These are phyloP conservation scores for Thalassiosira hispida DNA, from an alignment of 352 stramenopile species.

Conservation along the genomic window DNA sequence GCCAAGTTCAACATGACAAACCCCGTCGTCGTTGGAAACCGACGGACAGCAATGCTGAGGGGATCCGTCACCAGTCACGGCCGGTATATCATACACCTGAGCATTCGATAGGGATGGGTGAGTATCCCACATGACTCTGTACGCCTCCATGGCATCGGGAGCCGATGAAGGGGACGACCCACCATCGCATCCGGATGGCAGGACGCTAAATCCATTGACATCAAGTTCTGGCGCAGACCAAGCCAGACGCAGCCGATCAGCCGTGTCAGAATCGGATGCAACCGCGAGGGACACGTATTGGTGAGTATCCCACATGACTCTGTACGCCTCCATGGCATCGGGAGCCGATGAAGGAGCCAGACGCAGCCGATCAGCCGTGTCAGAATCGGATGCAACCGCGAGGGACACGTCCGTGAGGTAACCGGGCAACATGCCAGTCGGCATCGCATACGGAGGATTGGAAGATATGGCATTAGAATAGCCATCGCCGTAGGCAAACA, in stretches of 20 bases:
- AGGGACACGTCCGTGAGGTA: conserved; percentile 68
- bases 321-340: conserved; percentile 64
- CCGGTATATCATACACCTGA: conserved; percentile 70
- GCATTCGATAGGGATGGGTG: conserved; percentile 83
- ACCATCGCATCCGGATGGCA: conserved; percentile 42
- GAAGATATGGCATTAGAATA: conserved; percentile 85
- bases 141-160: conserved; percentile 81
- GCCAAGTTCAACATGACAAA: conserved; percentile 91
- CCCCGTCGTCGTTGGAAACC: conserved; percentile 31
- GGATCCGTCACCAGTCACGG: conserved; percentile 63
- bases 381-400: conserved; percentile 60
- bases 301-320: conserved; percentile 90
- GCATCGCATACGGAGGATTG: conserved; percentile 45
- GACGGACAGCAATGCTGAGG: conserved; percentile 58
- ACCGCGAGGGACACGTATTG: conserved; percentile 85
- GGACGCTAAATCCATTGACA: conserved; percentile 57
- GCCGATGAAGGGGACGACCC: conserved; percentile 83
- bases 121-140: conserved; percentile 90
- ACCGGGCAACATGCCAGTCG: conserved; percentile 36
- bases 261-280: conserved; percentile 62
- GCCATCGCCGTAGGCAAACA: conserved; percentile 91
- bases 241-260: conserved; percentile 58
- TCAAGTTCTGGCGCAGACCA: conserved; percentile 59
- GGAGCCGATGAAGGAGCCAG: conserved; percentile 88
- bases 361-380: conserved; percentile 59